phyloP scores from a whole-genome alignment of 768 basidiomycete species.

The Hericium coralloides region DNA sequence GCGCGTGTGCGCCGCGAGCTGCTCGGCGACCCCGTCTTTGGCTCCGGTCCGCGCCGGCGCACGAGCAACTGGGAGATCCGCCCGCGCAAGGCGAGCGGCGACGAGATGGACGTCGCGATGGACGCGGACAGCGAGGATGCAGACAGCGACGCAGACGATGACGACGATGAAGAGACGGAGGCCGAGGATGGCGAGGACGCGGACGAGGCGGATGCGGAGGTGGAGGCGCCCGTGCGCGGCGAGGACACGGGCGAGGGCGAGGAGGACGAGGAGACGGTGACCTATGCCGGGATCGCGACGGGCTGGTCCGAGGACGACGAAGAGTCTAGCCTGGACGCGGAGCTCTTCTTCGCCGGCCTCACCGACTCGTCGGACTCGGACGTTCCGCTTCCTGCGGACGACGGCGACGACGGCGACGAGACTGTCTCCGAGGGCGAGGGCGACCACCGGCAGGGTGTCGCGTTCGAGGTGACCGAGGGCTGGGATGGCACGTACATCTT shows the following conservation, averaged over 20 bases:
- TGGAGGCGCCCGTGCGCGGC: constrained; percentile 41
- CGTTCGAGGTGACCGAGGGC: constrained; percentile 57
- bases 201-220: constrained; percentile 29
- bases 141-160: constrained; percentile 62
- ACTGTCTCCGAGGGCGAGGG: constrained; percentile 27
- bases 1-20: constrained; percentile 55
- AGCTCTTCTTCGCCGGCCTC: constrained; percentile 76
- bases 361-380: constrained; percentile 38
- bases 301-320: constrained; percentile 74
- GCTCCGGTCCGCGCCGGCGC: constrained; percentile 26
- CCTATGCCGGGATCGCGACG: constrained; percentile 58
- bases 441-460: constrained; percentile 11
- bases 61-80: constrained; percentile 20
- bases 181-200: constrained; percentile 48
- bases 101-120: constrained; percentile 8
- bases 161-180: constrained; percentile 46
- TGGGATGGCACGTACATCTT: constrained; percentile 75
- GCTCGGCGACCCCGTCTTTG: constrained; percentile 30
- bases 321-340: constrained; percentile 74
- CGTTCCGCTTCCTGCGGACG: constrained; percentile 27
- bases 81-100: constrained; percentile 3
- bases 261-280: constrained; percentile 25
- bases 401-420: constrained; percentile 19
- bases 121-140: constrained; percentile 43
- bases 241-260: constrained; percentile 14